phyloP scores from a whole-genome alignment of 139 green algal genomes.

The Chlorella sp. region DNA sequence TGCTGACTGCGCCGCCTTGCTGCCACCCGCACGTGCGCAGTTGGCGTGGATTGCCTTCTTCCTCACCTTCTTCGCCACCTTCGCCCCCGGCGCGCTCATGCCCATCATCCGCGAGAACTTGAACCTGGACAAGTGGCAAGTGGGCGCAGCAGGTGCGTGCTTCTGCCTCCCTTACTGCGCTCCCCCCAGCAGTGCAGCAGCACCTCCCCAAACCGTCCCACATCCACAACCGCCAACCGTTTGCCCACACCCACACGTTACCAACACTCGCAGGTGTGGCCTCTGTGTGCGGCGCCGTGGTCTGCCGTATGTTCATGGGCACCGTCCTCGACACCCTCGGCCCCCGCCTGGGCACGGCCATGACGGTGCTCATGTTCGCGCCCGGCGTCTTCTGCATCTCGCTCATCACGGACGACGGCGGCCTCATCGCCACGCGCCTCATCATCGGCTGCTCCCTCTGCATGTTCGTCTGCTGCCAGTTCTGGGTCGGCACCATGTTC shows the following conservation, averaged over 20 bases:
- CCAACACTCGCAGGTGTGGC: conserved; percentile 48
- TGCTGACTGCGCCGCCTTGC: no score
- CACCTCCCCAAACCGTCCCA: neutral
- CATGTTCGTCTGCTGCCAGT: conserved; percentile 88
- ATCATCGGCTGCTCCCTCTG: conserved; percentile 71
- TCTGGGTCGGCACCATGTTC: conserved; percentile 87
- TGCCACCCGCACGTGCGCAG: conserved; percentile 45
- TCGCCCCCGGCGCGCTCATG: conserved; percentile 62
- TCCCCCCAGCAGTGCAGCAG: neutral
- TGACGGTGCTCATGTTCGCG: conserved; percentile 53
- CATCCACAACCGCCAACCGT: no score
- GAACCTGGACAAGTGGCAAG: conserved; percentile 51
- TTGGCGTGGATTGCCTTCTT: conserved; percentile 86
- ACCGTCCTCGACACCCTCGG: conserved; percentile 71
- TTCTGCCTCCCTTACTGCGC: neutral
- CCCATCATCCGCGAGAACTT: conserved; percentile 81
- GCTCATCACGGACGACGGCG: conserved; percentile 44
- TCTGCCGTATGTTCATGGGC: conserved; percentile 58
- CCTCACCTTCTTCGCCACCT: conserved; percentile 87
- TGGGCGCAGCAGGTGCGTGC: conserved; percentile 16
- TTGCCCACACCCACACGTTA: neutral
- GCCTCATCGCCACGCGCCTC: conserved; percentile 45
- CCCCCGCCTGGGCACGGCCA: conserved; percentile 47
- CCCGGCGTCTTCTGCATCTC: conserved; percentile 67
- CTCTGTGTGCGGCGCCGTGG: conserved; percentile 61